These are phyloP conservation scores for Penicillium psychrofluorescens DNA, from an alignment of 495 filamentous ascomycete species.

Conservation along the genomic window DNA sequence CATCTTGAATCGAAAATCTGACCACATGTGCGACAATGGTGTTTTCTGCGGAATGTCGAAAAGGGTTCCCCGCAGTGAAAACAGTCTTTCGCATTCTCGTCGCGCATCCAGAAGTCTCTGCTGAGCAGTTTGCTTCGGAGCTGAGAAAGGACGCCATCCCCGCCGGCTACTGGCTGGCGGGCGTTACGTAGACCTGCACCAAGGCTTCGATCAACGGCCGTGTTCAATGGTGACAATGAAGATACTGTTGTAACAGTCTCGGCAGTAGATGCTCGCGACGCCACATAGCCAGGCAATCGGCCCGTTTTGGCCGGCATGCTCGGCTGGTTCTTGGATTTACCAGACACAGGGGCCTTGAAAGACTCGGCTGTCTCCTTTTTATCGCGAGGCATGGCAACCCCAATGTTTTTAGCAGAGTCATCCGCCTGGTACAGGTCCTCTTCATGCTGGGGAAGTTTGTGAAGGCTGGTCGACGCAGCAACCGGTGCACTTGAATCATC, in stretches of 20 bases:
- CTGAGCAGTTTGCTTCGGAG: conserved; percentile 78
- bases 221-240: conserved; percentile 27
- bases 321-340: conserved; percentile 16
- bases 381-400: conserved; percentile 28
- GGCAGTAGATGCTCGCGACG: conserved; percentile 29
- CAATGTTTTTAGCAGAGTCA: conserved; percentile 31
- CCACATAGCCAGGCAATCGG: conserved; percentile 27
- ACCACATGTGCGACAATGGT: conserved; percentile 88
- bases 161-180: conserved; percentile 11
- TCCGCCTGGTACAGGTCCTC: conserved; percentile 34
- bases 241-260: conserved; percentile 22
- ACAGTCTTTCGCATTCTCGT: conserved; percentile 97
- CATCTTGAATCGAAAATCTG: conserved; percentile 98
- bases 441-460: conserved; percentile 22
- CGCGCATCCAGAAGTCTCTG: conserved; percentile 98
- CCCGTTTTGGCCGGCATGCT: conserved; percentile 10
- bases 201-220: conserved; percentile 13
- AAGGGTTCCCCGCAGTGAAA: conserved; percentile 88
- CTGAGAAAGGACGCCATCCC: conserved; percentile 33
- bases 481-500: conserved; percentile 25
- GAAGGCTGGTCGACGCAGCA: conserved; percentile 25
- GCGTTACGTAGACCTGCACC: conserved; percentile 12
- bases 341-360: conserved; percentile 11
- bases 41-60: conserved; percentile 88
- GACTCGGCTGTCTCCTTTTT: conserved; percentile 18